Percentiles rank a stretch among this genome's conserved stretches.
Evolutionary conservation across 139 green algal genomes (phyloP).

Genomic region (Pycnococcus provasolii): DNA sequence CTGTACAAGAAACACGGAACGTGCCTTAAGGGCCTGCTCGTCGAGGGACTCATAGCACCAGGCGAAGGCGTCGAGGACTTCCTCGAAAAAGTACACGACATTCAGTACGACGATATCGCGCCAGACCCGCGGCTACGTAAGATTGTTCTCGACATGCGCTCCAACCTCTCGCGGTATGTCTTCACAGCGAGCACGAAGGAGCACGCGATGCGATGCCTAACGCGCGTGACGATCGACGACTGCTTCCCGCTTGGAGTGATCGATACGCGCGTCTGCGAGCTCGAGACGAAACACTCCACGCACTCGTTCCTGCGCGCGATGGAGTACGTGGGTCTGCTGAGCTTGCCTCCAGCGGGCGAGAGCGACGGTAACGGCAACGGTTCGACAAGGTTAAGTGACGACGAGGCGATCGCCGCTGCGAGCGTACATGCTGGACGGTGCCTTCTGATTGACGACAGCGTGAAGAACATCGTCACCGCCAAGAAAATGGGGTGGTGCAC

Average conservation of each 20-base stretch:
- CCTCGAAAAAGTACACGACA: slow-evolving; percentile 12
- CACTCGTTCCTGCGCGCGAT: not conserved
- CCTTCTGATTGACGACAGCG: slow-evolving; percentile 20
- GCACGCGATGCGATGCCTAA: slow-evolving; percentile 17
- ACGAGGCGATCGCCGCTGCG: too few species aligned
- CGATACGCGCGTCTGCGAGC: not conserved
- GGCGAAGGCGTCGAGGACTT: slow-evolving; percentile 10
- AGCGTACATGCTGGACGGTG: not conserved
- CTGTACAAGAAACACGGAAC: slow-evolving; percentile 26
- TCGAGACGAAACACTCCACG: not conserved
- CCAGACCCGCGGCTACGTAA: not conserved
- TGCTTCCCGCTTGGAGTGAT: slow-evolving; percentile 20
- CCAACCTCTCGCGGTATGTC: slow-evolving; percentile 1
- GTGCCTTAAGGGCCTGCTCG: slow-evolving; percentile 10
- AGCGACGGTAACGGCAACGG: not conserved
- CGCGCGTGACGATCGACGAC: slow-evolving; percentile 6
- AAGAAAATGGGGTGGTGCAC: slow-evolving; percentile 19
- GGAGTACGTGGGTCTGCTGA: not conserved
- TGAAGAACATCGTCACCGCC: slow-evolving; percentile 20
- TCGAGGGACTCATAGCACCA: slow-evolving; percentile 4
- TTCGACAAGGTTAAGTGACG: not conserved
- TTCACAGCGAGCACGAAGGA: slow-evolving; percentile 16
- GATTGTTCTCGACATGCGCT: slow-evolving; percentile 4
- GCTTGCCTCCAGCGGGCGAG: not conserved
- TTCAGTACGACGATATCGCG: slow-evolving; percentile 7